Conservation (phyloP, 306 rosid genomes). For the Cicer chorassanicum region DNA sequence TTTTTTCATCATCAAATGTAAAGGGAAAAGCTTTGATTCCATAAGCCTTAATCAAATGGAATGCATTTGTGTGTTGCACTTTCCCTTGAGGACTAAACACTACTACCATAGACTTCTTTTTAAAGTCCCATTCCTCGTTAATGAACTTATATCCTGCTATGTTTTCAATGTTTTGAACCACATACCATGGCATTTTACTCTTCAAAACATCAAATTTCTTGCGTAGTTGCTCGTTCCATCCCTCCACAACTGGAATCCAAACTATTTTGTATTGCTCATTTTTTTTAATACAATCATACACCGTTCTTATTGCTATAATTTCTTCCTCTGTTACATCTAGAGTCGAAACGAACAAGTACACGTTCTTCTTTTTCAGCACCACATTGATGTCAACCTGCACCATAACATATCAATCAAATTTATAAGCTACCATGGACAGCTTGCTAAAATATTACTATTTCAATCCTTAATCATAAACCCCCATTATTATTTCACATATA, state of each 20-base stretch:
- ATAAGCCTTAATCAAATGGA: conserved; percentile 58
- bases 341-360: conserved; percentile 56
- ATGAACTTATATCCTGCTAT: conserved; percentile 61
- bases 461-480: too few species aligned
- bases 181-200: conserved; percentile 62
- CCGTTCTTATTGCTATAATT: conserved; percentile 39
- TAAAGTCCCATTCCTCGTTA: conserved; percentile 66
- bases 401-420: neutral
- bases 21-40: conserved; percentile 66
- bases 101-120: conserved; percentile 58
- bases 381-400: conserved; percentile 49
- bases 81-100: conserved; percentile 62
- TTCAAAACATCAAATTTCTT: conserved; percentile 61
- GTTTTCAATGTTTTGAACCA: conserved; percentile 42
- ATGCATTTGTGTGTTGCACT: conserved; percentile 55
- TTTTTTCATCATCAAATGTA: neutral
- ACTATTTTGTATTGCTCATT: conserved; percentile 55
- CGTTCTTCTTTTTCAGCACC: conserved; percentile 53
- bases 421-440: neutral
- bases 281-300: conserved; percentile 50
- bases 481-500: too few species aligned
- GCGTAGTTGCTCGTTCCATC: conserved; percentile 52
- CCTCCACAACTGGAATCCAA: conserved; percentile 72
- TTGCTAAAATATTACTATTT: too few species aligned
- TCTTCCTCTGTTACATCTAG: conserved; percentile 62